Conservation (phyloP, 371 early-diverging fungal genomes). For the Phascolomyces articulosus region DNA sequence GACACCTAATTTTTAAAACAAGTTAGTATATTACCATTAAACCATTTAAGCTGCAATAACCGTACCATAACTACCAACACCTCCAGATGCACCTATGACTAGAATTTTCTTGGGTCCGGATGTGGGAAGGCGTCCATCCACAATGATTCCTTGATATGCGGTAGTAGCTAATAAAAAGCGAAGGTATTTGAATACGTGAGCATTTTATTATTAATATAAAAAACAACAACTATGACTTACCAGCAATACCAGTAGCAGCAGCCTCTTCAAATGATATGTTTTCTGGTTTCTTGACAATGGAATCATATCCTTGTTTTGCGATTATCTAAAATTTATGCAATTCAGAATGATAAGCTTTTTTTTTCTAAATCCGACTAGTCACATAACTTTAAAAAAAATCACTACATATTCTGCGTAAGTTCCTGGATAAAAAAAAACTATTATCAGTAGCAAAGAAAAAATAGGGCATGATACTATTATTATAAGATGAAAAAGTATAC, state of each 20-base stretch:
- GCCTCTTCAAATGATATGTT: constrained; percentile 54
- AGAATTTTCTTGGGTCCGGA: constrained; percentile 27
- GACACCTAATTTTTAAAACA: too few species aligned
- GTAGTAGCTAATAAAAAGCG: constrained; percentile 17
- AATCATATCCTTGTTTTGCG: constrained; percentile 16
- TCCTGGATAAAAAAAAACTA: constrained; percentile 23
- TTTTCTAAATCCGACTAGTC: too few species aligned
- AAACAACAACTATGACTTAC: too few species aligned
- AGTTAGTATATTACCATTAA: too few species aligned
- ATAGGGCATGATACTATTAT: too few species aligned
- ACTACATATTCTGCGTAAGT: constrained; percentile 52
- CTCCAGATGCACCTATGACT: constrained; percentile 61
- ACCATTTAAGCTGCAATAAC: too few species aligned
- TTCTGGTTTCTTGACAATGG: constrained; percentile 50
- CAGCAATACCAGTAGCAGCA: constrained; percentile 43
- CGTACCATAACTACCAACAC: constrained; percentile 62
- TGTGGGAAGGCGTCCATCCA: constrained; percentile 17
- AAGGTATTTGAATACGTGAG: too few species aligned
- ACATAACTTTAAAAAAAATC: too few species aligned
- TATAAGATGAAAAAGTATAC: too few species aligned
- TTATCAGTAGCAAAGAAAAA: too few species aligned
- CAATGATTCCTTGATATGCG: constrained; percentile 40
- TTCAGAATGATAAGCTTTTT: too few species aligned
- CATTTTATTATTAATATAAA: too few species aligned
- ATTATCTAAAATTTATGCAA: constrained; percentile 25